Conservation (phyloP, 2,329 filamentous ascomycete genomes). For the Neophaeococcomyces mojaviensis region DNA sequence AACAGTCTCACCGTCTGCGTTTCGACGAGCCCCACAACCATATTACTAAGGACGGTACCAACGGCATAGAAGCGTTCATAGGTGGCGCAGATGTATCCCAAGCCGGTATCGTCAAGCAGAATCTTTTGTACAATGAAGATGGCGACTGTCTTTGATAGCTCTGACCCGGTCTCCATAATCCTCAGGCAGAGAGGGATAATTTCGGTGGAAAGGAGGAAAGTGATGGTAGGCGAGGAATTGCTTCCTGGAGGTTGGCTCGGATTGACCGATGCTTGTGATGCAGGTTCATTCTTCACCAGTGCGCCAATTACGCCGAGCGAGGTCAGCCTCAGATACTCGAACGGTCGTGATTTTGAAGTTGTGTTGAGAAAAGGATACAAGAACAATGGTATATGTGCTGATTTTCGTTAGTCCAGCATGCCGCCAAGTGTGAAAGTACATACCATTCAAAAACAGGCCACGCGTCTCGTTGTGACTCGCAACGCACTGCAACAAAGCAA, state of each 20-base stretch:
- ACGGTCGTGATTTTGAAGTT: constrained; percentile 93
- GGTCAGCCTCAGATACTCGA: constrained; percentile 93
- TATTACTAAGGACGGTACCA: constrained; percentile 93
- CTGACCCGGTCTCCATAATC: constrained; percentile 98
- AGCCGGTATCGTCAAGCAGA: constrained; percentile 85
- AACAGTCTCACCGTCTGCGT: constrained; percentile 92
- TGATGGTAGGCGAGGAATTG: constrained; percentile 86
- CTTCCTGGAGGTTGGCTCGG: constrained; percentile 11
- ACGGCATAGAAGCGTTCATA: constrained; percentile 98
- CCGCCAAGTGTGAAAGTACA: constrained; percentile 10
- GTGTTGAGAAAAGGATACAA: constrained; percentile 98
- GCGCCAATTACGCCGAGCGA: constrained; percentile 95
- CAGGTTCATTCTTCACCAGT: constrained; percentile 83
- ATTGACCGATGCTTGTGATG: constrained; percentile 18
- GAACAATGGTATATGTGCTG: constrained; percentile 94
- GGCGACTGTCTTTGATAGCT: constrained; percentile 96
- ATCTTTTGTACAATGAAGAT: constrained; percentile 99
- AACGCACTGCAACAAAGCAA: constrained; percentile 92
- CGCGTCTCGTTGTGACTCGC: constrained; percentile 95
- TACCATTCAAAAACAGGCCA: constrained; percentile 87
- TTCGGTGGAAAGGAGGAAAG: constrained; percentile 95
- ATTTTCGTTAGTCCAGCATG: constrained; percentile 7
- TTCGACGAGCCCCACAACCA: constrained; percentile 96
- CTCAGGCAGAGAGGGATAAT: constrained; percentile 95
- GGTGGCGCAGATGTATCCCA: constrained; percentile 97